phyloP scores from a whole-genome alignment of 345 rosid genomes.

The Linum usitatissimum region DNA sequence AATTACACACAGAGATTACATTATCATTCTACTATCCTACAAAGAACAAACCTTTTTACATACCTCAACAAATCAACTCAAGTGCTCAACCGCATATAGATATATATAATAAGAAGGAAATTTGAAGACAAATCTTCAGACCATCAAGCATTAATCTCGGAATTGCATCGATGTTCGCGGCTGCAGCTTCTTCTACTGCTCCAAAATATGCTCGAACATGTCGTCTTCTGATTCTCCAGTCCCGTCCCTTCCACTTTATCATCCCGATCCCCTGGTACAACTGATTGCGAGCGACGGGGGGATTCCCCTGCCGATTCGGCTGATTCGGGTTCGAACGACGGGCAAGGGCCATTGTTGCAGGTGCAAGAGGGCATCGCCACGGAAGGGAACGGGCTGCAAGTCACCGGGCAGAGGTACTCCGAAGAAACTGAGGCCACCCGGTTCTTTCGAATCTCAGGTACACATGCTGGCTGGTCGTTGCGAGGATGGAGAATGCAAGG shows the following conservation, averaged over 20 bases:
- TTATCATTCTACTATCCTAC: too few species aligned
- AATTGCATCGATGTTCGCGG: constrained; percentile 95
- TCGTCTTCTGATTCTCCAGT: constrained; percentile 49
- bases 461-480: constrained; percentile 42
- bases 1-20: too few species aligned
- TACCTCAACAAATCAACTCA: not conserved
- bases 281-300: constrained; percentile 33
- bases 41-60: too few species aligned
- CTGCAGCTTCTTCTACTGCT: constrained; percentile 89
- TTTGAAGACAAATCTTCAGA: not conserved
- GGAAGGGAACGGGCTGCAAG: constrained; percentile 92
- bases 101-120: not conserved
- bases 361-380: constrained; percentile 79
- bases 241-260: constrained; percentile 68
- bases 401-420: constrained; percentile 75
- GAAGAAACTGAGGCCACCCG: constrained; percentile 74
- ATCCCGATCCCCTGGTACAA: constrained; percentile 41
- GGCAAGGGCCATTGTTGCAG: constrained; percentile 77
- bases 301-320: constrained; percentile 41
- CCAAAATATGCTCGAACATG: constrained; percentile 95
- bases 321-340: constrained; percentile 55
- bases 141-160: constrained; percentile 64
- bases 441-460: constrained; percentile 52
- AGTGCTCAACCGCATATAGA: not conserved
- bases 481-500: constrained; percentile 84